A percentile compares a stretch with the other conserved stretches of the same genome.
phyloP scores from a whole-genome alignment of 2,329 filamentous ascomycete species.

The Bertia moriformis region DNA sequence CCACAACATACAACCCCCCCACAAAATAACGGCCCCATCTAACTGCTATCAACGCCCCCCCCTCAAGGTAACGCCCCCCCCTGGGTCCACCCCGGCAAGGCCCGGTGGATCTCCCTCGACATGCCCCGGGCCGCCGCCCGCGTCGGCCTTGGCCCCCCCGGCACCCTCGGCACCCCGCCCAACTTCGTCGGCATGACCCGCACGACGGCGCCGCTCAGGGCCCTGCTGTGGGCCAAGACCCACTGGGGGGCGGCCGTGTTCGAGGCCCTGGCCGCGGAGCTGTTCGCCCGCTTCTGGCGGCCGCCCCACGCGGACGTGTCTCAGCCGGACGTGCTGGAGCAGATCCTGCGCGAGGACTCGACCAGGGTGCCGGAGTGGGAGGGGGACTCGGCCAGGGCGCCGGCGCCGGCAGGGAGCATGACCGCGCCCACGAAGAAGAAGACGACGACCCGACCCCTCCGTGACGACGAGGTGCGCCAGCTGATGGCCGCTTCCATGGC shows the following conservation, averaged over 20 bases:
- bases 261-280: slow-evolving; percentile 32
- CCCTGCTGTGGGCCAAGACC: slow-evolving; percentile 52
- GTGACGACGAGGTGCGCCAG: slow-evolving; percentile 29
- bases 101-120: slow-evolving; percentile 33
- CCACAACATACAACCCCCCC: neutral
- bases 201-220: slow-evolving; percentile 44
- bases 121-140: slow-evolving; percentile 19
- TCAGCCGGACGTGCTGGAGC: slow-evolving; percentile 34
- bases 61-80: too few species aligned
- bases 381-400: too few species aligned
- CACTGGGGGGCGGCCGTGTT: slow-evolving; percentile 31
- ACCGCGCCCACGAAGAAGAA: slow-evolving; percentile 8
- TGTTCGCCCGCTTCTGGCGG: slow-evolving; percentile 51
- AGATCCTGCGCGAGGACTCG: slow-evolving; percentile 17
- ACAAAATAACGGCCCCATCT: neutral
- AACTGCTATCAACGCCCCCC: slow-evolving; percentile 1
- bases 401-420: slow-evolving; percentile 3
- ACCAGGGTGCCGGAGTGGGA: slow-evolving; percentile 5
- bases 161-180: slow-evolving; percentile 18
- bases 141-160: slow-evolving; percentile 15
- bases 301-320: slow-evolving; percentile 41
- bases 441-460: too few species aligned
- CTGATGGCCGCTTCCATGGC: slow-evolving; percentile 38
- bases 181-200: slow-evolving; percentile 26
- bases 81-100: slow-evolving; percentile 58